Conservation (phyloP, 352 stramenopile species). For the Phytophthora cryptogea region DNA sequence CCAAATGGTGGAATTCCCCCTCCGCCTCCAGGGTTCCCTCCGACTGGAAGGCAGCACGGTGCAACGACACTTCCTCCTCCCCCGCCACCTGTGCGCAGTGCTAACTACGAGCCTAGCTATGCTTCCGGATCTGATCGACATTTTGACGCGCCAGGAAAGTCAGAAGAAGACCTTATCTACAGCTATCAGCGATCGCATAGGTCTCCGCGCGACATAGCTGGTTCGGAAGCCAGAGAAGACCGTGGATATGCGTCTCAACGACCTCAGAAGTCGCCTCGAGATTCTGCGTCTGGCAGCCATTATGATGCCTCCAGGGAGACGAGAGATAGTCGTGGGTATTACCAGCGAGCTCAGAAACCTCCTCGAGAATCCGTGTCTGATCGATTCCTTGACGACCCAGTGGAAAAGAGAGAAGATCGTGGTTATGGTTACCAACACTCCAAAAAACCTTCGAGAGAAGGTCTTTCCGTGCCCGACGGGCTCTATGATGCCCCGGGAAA, state of each 20-base stretch:
- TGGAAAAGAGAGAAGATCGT: constrained; percentile 19
- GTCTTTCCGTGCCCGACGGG: not conserved
- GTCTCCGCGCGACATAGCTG: constrained; percentile 12
- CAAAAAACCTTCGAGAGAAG: constrained; percentile 14
- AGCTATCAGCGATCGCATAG: constrained; percentile 2
- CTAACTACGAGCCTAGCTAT: constrained; percentile 19
- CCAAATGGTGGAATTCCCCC: constrained; percentile 23
- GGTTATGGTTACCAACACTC: constrained; percentile 18
- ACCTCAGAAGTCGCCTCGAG: constrained; percentile 13
- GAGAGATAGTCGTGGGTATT: constrained; percentile 36
- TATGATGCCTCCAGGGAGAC: constrained; percentile 17
- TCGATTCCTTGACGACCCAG: constrained; percentile 10
- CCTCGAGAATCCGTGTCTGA: constrained; percentile 5
- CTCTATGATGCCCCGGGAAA: constrained; percentile 4
- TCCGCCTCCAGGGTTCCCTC: constrained; percentile 27
- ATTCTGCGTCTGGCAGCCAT: constrained; percentile 8
- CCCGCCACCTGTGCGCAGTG: constrained; percentile 20
- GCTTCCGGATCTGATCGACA: constrained; percentile 10
- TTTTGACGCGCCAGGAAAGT: constrained; percentile 19
- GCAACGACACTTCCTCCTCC: constrained; percentile 14
- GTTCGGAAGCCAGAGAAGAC: constrained; percentile 26
- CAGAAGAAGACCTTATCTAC: constrained; percentile 21
- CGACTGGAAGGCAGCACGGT: constrained; percentile 24
- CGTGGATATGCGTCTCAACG: constrained; percentile 24
- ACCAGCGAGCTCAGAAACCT: constrained; percentile 17